These are phyloP conservation scores for Colletotrichum karsti DNA, from an alignment of 2,329 filamentous ascomycete genomes.

Conservation along the genomic window DNA sequence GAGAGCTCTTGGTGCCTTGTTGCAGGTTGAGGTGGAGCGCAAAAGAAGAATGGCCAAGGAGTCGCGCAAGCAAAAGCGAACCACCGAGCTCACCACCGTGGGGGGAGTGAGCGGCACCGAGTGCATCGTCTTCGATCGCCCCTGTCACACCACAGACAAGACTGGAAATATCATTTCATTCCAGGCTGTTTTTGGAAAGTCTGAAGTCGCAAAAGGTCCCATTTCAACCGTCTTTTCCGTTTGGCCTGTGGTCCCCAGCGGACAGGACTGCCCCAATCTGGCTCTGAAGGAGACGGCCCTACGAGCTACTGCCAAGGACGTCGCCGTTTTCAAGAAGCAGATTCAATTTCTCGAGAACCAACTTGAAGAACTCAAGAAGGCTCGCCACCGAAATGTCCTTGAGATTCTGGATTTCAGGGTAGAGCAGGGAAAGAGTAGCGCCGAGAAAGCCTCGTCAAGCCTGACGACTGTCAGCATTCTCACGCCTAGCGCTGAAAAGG, in stretches of 20 bases:
- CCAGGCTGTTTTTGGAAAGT: constrained; percentile 75
- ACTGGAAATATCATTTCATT: constrained; percentile 73
- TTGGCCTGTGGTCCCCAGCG: constrained; percentile 68
- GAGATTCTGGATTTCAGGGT: constrained; percentile 87
- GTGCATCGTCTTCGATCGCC: constrained; percentile 71
- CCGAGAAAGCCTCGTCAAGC: constrained; percentile 42
- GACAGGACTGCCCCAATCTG: constrained; percentile 68
- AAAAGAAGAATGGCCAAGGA: constrained; percentile 73
- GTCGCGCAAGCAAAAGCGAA: constrained; percentile 67
- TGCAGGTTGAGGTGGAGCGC: constrained; percentile 76
- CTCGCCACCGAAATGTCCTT: constrained; percentile 80
- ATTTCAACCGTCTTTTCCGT: constrained; percentile 77
- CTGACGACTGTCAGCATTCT: constrained; percentile 80
- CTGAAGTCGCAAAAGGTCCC: constrained; percentile 70
- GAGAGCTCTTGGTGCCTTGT: constrained; percentile 73
- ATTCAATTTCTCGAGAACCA: constrained; percentile 80
- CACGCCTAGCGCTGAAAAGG: constrained; percentile 81
- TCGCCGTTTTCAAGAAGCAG: constrained; percentile 75
- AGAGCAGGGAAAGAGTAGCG: constrained; percentile 56
- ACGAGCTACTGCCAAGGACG: constrained; percentile 64
- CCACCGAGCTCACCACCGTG: constrained; percentile 44
- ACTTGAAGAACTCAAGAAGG: constrained; percentile 77
- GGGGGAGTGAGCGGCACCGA: constrained; percentile 42
- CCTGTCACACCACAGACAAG: constrained; percentile 69
- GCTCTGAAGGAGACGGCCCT: constrained; percentile 78